Conservation (phyloP, 352 stramenopile genomes). For the Elongisporangium senticosum region DNA sequence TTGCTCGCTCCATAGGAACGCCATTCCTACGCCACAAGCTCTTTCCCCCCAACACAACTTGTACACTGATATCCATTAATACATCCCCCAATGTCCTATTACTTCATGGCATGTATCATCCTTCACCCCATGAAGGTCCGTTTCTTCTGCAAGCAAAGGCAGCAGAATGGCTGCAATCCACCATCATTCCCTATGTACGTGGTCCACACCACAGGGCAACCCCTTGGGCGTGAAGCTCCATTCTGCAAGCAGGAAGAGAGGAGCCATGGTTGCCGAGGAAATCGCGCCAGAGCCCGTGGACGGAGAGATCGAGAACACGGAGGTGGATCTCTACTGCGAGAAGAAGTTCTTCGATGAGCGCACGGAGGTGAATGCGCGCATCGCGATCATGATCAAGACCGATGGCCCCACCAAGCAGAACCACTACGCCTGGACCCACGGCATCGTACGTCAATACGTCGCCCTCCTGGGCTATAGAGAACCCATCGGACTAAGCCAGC, state of each 20-base stretch:
- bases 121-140: no score
- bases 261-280: neutral
- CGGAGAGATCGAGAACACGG: slow-evolving; percentile 30
- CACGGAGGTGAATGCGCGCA: slow-evolving; percentile 24
- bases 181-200: neutral
- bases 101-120: no score
- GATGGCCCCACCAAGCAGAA: neutral
- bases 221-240: neutral
- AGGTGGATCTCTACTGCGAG: slow-evolving; percentile 25
- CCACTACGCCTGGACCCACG: neutral
- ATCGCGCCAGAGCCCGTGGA: neutral
- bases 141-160: neutral
- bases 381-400: neutral
- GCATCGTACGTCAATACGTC: neutral
- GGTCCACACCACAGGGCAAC: neutral
- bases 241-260: neutral
- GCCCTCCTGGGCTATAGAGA: neutral
- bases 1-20: no score
- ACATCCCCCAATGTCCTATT: no score
- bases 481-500: neutral
- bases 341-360: slow-evolving; percentile 68
- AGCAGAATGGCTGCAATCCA: neutral
- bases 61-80: no score
- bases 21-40: no score
- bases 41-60: no score